Conservation (phyloP, 495 filamentous ascomycete genomes). For the Oidiodendron maius region DNA sequence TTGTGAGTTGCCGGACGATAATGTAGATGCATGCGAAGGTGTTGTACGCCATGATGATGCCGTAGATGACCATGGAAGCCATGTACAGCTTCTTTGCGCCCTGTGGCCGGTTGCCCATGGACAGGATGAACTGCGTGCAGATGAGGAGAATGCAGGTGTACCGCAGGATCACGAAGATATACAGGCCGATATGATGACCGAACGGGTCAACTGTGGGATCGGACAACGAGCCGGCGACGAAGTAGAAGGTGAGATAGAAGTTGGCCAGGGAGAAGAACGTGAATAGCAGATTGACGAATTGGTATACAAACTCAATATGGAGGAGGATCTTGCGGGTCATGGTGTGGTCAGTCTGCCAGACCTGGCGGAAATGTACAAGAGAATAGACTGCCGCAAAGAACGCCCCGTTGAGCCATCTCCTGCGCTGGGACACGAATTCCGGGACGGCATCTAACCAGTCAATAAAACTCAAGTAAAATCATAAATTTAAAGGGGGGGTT, state of each 20-base stretch:
- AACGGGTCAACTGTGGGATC: conserved; percentile 83
- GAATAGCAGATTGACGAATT: conserved; percentile 84
- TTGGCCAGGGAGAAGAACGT: conserved; percentile 98
- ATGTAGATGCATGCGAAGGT: conserved; percentile 84
- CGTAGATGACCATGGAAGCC: conserved; percentile 77
- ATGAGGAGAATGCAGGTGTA: conserved; percentile 84
- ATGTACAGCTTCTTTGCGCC: conserved; percentile 92
- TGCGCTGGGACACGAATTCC: conserved; percentile 93
- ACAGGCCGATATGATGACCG: conserved; percentile 72
- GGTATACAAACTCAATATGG: conserved; percentile 95
- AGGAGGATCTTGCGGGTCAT: conserved; percentile 81
- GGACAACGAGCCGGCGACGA: conserved; percentile 90
- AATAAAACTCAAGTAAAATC: conserved; percentile 13
- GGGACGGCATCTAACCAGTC: conserved; percentile 59
- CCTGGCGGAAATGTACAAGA: conserved; percentile 85
- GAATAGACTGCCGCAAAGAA: conserved; percentile 99
- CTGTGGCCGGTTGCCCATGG: conserved; percentile 97
- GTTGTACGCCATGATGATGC: conserved; percentile 94
- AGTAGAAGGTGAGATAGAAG: conserved; percentile 98
- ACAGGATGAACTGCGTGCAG: conserved; percentile 92
- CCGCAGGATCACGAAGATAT: conserved; percentile 80
- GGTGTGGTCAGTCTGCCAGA: conserved; percentile 93
- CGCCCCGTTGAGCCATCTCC: conserved; percentile 96
- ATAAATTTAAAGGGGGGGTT: not conserved
- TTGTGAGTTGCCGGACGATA: conserved; percentile 68